These are phyloP conservation scores for Mortierella sp. DNA, from an alignment of 371 early-diverging fungal species.

Conservation along the genomic window DNA sequence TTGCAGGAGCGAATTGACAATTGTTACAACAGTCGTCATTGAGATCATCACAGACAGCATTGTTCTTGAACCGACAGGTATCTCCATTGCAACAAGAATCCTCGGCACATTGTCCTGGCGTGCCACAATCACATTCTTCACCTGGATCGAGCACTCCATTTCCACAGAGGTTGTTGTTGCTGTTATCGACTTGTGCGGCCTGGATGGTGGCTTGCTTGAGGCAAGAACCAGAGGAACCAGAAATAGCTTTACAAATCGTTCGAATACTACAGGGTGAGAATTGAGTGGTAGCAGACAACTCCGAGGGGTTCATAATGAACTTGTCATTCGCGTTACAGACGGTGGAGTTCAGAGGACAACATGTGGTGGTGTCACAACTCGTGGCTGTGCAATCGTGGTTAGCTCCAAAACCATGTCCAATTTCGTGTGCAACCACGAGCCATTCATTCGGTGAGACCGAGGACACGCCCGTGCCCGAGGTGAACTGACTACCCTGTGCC, in stretches of 20 bases:
- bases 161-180: slow-evolving; percentile 75
- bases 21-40: slow-evolving; percentile 85
- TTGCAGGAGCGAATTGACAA: slow-evolving; percentile 73
- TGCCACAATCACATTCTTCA: slow-evolving; percentile 95
- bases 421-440: slow-evolving; percentile 94
- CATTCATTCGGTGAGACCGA: slow-evolving; percentile 86
- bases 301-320: slow-evolving; percentile 86
- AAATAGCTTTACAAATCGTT: slow-evolving; percentile 69
- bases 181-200: slow-evolving; percentile 60
- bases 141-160: slow-evolving; percentile 89
- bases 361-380: slow-evolving; percentile 55
- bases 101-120: slow-evolving; percentile 65
- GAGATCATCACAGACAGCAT: slow-evolving; percentile 70
- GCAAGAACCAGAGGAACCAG: slow-evolving; percentile 60
- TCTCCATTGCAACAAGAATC: slow-evolving; percentile 83
- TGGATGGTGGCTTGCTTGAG: slow-evolving; percentile 61
- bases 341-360: slow-evolving; percentile 71
- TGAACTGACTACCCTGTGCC: slow-evolving; percentile 47
- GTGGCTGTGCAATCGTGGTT: slow-evolving; percentile 22
- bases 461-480: slow-evolving; percentile 87
- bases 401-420: slow-evolving; percentile 90
- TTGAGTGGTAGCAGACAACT: slow-evolving; percentile 55
- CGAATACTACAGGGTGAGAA: slow-evolving; percentile 73
- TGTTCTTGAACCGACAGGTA: slow-evolving; percentile 80
- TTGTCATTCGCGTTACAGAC: slow-evolving; percentile 78